A percentile compares a stretch with the other conserved stretches of the same genome.
Evolutionary conservation across 2,329 filamentous ascomycete genomes (phyloP).

Genomic region (Xylariaceae sp.): DNA sequence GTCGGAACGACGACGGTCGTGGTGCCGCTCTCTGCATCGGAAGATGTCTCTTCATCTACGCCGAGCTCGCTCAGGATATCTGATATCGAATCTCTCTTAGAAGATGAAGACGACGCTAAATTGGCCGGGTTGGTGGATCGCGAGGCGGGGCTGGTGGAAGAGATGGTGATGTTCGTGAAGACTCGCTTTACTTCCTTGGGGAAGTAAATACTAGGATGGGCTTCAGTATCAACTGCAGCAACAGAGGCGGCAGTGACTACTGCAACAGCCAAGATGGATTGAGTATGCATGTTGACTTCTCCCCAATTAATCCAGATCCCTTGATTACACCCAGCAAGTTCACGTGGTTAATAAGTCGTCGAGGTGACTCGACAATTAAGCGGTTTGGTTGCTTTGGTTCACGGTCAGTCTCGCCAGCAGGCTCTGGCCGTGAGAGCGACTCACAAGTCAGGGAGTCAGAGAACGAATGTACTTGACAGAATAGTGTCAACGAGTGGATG

Average conservation of each 20-base stretch:
- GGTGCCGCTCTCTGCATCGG: conserved; percentile 5
- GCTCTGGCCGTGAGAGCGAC: conserved; percentile 23
- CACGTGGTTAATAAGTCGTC: conserved; percentile 8
- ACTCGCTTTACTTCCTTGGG: conserved; percentile 40
- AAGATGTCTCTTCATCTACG: conserved; percentile 12
- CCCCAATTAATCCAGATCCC: conserved; percentile 19
- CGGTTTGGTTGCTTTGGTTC: conserved; percentile 15
- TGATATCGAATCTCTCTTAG: conserved; percentile 24
- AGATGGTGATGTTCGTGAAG: conserved; percentile 32
- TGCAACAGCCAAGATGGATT: conserved; percentile 33
- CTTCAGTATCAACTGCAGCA: conserved; percentile 31
- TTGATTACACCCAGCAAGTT: conserved; percentile 13
- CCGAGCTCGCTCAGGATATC: conserved; percentile 26
- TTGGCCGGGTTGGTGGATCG: conserved; percentile 19
- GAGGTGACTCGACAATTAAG: conserved; percentile 18
- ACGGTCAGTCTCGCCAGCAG: conserved; percentile 17
- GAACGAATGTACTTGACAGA: conserved; percentile 46
- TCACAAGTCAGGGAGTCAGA: conserved; percentile 37
- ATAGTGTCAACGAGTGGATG: conserved; percentile 39
- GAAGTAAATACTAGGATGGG: conserved; percentile 41
- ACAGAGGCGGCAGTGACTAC: conserved; percentile 36
- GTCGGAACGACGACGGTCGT: conserved; percentile 16
- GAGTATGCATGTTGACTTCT: conserved; percentile 28
- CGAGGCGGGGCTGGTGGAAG: conserved; percentile 25
- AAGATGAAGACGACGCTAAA: conserved; percentile 21